Conservation (phyloP, 768 basidiomycete species). For the Serpula lacrymans region DNA sequence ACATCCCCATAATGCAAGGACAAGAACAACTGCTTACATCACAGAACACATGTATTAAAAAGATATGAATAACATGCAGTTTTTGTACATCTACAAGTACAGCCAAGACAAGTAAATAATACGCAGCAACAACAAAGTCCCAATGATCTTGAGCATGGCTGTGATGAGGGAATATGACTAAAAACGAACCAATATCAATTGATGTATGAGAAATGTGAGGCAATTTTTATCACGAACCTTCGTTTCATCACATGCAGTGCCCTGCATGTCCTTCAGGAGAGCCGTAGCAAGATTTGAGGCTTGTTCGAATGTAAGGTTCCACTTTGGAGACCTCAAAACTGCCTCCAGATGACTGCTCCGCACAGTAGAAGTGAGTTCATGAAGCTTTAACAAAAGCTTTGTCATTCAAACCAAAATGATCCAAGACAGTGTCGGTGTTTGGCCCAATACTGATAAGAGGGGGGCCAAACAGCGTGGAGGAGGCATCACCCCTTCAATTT, state of each 20-base stretch:
- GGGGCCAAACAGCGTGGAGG: neutral
- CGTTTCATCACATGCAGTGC: too few species aligned
- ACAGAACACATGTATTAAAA: too few species aligned
- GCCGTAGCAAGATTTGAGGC: constrained; percentile 2
- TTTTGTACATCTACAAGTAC: neutral
- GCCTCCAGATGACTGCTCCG: constrained; percentile 7
- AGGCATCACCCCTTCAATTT: neutral
- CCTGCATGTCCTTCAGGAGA: constrained; percentile 2
- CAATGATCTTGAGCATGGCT: neutral
- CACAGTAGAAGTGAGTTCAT: neutral
- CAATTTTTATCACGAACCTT: too few species aligned
- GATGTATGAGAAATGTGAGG: neutral
- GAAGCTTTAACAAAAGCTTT: constrained; percentile 2
- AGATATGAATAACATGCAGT: neutral
- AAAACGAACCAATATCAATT: neutral
- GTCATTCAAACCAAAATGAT: too few species aligned
- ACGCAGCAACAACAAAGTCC: neutral
- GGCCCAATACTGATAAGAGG: constrained; percentile 9
- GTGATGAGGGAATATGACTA: neutral
- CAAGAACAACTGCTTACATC: neutral
- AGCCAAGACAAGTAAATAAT: neutral
- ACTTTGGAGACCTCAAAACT: neutral
- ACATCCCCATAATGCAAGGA: neutral
- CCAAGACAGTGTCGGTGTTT: constrained; percentile 2
- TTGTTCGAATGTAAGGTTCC: constrained; percentile 9